These are phyloP conservation scores for Tylopilus subfusipes DNA, from an alignment of 768 basidiomycete genomes.

Conservation along the genomic window DNA sequence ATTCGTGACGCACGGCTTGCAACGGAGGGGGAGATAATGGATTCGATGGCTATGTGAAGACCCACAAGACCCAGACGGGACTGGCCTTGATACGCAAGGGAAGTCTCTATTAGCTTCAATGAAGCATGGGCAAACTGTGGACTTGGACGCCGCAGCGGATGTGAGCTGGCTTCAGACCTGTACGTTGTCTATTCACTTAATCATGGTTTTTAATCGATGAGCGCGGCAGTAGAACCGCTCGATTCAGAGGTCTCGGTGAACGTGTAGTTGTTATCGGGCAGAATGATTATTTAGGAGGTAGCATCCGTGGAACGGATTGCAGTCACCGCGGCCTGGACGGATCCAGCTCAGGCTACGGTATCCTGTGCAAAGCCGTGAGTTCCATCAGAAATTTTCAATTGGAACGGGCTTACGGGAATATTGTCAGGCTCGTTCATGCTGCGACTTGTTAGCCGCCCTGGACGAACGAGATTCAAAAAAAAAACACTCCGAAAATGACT, in stretches of 20 bases:
- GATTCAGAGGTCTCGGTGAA: slow-evolving; percentile 49
- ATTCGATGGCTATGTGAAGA: too few species aligned
- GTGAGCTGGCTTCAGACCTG: too few species aligned
- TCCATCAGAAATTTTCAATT: background rate
- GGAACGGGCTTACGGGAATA: slow-evolving; percentile 31
- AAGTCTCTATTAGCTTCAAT: too few species aligned
- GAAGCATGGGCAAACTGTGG: too few species aligned
- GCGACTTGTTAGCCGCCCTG: background rate
- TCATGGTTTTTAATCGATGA: slow-evolving; percentile 25
- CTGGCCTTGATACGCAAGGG: too few species aligned
- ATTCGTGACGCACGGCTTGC: too few species aligned
- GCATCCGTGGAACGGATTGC: slow-evolving; percentile 55
- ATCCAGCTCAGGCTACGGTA: slow-evolving; percentile 45
- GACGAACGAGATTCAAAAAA: background rate
- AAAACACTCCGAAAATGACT: slow-evolving; percentile 49
- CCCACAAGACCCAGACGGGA: too few species aligned
- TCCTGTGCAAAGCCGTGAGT: slow-evolving; percentile 13
- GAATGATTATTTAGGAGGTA: slow-evolving; percentile 50
- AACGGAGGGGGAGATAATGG: too few species aligned
- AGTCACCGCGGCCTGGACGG: slow-evolving; percentile 57
- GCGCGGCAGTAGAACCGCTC: slow-evolving; percentile 47
- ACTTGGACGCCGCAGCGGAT: too few species aligned
- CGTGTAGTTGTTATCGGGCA: slow-evolving; percentile 55
- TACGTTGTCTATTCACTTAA: too few species aligned
- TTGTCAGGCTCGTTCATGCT: slow-evolving; percentile 69